Evolutionary conservation across 805 yeast genomes (phyloP).

Genomic region (Nakazawaea wickerhamii): DNA sequence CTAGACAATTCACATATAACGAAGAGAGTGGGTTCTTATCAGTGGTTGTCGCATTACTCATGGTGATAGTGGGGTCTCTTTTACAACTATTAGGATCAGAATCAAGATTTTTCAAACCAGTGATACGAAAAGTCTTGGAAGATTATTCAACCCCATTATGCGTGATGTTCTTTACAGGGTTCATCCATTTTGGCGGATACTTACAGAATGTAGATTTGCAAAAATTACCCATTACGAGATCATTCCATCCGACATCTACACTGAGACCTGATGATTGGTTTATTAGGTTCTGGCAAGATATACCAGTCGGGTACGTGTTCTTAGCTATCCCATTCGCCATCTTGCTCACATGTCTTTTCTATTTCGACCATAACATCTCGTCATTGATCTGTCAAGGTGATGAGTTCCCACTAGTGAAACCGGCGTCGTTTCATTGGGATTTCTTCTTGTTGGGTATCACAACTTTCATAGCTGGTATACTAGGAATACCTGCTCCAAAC

Average conservation of each 20-base stretch:
- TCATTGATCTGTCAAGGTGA: slow-evolving; percentile 87
- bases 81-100: slow-evolving; percentile 51
- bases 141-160: slow-evolving; percentile 84
- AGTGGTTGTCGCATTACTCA: slow-evolving; percentile 65
- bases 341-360: slow-evolving; percentile 75
- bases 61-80: slow-evolving; percentile 72
- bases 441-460: slow-evolving; percentile 77
- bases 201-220: slow-evolving; percentile 52
- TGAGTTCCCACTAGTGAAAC: slow-evolving; percentile 76
- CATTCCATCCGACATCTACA: slow-evolving; percentile 69
- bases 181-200: slow-evolving; percentile 85
- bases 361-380: slow-evolving; percentile 94
- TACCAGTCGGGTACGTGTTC: slow-evolving; percentile 71
- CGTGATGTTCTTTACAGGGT: slow-evolving; percentile 88
- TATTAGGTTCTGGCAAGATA: slow-evolving; percentile 65
- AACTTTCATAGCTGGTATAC: slow-evolving; percentile 79
- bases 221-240: slow-evolving; percentile 59
- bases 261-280: slow-evolving; percentile 64
- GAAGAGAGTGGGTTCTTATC: slow-evolving; percentile 63
- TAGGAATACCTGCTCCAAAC: slow-evolving; percentile 95
- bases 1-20: slow-evolving; percentile 54
- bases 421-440: slow-evolving; percentile 92
- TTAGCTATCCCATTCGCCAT: slow-evolving; percentile 92
- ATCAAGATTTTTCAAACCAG: slow-evolving; percentile 56
- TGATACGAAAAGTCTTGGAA: slow-evolving; percentile 61